Evolutionary conservation across 345 rosid genomes (phyloP), one percentile per base, ranked within the genome.

Genomic region (Aegle marmelos): DNA sequence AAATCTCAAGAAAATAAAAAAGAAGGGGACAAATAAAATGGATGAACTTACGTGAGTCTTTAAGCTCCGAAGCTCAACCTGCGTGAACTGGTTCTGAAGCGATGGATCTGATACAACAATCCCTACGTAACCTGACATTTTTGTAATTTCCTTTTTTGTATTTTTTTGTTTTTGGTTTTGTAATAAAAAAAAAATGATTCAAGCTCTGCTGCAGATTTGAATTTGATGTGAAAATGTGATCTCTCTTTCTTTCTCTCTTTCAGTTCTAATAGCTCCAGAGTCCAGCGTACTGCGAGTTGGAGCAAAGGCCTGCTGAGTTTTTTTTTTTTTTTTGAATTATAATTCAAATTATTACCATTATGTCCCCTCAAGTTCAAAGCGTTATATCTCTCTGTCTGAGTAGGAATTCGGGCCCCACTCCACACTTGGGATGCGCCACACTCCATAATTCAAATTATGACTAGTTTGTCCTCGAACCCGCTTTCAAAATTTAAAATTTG

Each of bases 61-160:
- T 62, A 96, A 91, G 88, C 99, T 91, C 28, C 98, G 91, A 74
- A 93, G 99, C 94, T 96, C 99, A 56, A 96, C 99, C 70, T 96
- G 99, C 57, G 99, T 96, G 90, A 96, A 96, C 89, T 96, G 99
- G 82, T 92, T 96, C 71, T 96, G 99, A 54, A 96, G 95, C 91
- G 84, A 92, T 76, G 98, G 97, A 92, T 96, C 99, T 81, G 98
- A 94, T 48, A 96, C 95, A 27, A 96, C 79, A 85, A 96, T 83
- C 30, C 99, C 99, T 4, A 92, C 95, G 87, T 91, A 96, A n/a
- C 90, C 91, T 9, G 94, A 88, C 98, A 93, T 95, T 79, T 84
- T 45, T 34, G 37, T 22, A 31, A 41, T n/a, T 33, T 22, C 14
- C 14, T 30, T 33, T 75, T 34, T 27, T 73, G 5, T 17, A 70